phyloP scores from a whole-genome alignment of 176 grass and related monocot genomes.

The Hyparrhenia diplandra region DNA sequence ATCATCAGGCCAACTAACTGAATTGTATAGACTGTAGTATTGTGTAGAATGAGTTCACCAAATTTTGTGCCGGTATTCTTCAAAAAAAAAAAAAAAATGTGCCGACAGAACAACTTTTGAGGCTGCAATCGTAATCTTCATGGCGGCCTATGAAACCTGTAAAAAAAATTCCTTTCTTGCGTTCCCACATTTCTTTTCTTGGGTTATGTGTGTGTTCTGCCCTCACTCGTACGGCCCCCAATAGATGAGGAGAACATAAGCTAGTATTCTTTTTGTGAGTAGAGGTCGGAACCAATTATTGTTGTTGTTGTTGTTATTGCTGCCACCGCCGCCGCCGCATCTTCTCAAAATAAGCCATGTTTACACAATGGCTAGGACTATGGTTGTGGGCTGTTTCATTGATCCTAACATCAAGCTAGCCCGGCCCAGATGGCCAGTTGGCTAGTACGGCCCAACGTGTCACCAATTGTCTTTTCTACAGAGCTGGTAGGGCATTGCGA shows the following conservation, averaged over 20 bases:
- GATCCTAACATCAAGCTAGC: not conserved
- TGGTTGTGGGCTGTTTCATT: no score
- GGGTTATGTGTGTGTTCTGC: not conserved
- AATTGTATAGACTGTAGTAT: not conserved
- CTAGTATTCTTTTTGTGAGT: not conserved
- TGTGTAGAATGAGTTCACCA: not conserved
- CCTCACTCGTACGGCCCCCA: not conserved
- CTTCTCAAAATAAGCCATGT: no score
- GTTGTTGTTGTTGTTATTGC: no score
- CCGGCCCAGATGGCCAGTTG: not conserved
- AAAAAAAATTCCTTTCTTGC: not conserved
- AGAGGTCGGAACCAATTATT: no score
- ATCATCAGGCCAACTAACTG: not conserved
- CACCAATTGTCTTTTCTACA: no score
- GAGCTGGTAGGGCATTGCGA: no score
- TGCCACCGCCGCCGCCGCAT: no score
- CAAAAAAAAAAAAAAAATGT: no score
- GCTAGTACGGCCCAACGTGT: not conserved
- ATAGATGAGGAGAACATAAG: not conserved
- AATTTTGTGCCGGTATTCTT: not conserved
- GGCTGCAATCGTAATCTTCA: no score
- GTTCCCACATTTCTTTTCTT: not conserved
- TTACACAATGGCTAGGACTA: no score
- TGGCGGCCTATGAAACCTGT: not conserved
- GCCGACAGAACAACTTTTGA: no score